Base-by-base conservation (phyloP, 1,284 basidiomycete genomes). In the Irpex sp. region DNA sequence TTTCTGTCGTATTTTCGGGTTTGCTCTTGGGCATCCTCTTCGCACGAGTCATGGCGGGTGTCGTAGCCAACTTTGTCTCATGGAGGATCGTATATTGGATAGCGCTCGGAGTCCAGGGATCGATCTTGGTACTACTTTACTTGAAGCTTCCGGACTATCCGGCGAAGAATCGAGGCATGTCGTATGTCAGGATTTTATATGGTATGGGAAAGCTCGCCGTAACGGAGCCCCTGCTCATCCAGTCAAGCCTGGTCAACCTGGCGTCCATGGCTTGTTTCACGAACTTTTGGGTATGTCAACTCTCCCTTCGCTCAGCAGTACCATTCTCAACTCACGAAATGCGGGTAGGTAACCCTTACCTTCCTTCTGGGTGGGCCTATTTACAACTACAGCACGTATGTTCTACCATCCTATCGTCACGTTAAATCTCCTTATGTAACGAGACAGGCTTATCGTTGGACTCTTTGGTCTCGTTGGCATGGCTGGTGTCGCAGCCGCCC, bases 401-500 rank as follows among this genome's bases (percentile, higher is more conserved):
- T 67, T 1, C 6, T 6, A 6, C 31, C 6, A 34, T 7, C 1
- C 31, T 6, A 34, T 6, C 31, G 5, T 34, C 31, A 34, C 6
- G 31, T 6, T 7, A 34, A 34, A 34, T 34, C 31, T 34, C 6
- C 31, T 34, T 7, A 34, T 34, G 31, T 34, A 34, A 34, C 6
- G 31, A 1, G 15, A 17, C 15, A 79, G 76, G 1, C 70, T 84
- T 36, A 69, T 76, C 38, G 84, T 82, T 59, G 82, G 84, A n/a
- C 73, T 85, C 5, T 83, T 85, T 68, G 83, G 82, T 17, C 75
- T 85, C 13, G 69, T 84, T 4, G 84, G 84, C 9, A 72, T 81
- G 57, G 67, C 78, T 38, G 75, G 74, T 19, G 80, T 83, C 8
- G 64, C 75, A 34, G 71, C 77, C 15, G 80, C 81, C 0, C 83